These are phyloP conservation scores for Picea sitchensis DNA, from an alignment of 75 land plant genomes.

Conservation along the genomic window DNA sequence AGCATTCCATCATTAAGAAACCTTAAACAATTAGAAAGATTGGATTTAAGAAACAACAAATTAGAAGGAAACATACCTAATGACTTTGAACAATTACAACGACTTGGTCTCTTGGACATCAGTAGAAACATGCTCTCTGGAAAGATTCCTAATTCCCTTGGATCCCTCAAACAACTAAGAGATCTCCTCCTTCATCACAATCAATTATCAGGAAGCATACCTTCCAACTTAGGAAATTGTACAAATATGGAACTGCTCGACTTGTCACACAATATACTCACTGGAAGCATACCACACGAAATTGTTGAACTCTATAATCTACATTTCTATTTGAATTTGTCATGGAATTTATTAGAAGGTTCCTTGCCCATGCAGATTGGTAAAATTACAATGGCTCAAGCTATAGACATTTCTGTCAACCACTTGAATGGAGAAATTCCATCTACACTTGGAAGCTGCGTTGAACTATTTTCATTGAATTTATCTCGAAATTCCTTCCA, in stretches of 20 bases:
- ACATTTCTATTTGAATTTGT: conserved; percentile 58
- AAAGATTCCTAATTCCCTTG: conserved; percentile 51
- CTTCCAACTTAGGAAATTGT: conserved; percentile 45
- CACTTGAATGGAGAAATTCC: conserved; percentile 49
- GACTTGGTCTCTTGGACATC: conserved; percentile 52
- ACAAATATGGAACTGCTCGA: conserved; percentile 54
- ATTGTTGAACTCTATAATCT: conserved; percentile 44
- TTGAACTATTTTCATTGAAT: conserved; percentile 55
- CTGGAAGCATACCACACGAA: conserved; percentile 58
- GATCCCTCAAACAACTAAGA: conserved; percentile 46
- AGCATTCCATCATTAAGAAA: conserved; percentile 36
- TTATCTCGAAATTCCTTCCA: conserved; percentile 39
- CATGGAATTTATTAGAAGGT: conserved; percentile 43
- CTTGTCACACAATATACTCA: conserved; percentile 62
- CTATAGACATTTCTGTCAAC: conserved; percentile 55
- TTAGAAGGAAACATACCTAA: conserved; percentile 49
- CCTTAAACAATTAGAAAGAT: conserved; percentile 37
- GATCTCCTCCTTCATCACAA: conserved; percentile 47
- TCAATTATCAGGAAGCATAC: conserved; percentile 60
- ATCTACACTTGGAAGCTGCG: conserved; percentile 49
- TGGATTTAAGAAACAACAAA: conserved; percentile 41
- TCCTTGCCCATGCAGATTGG: conserved; percentile 49
- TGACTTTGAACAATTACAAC: conserved; percentile 30
- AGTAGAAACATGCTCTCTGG: conserved; percentile 67
- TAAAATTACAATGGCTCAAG: conserved; percentile 53